Percentiles rank a stretch among this genome's conserved stretches.
phyloP scores from a whole-genome alignment of 192 early-diverging fungal genomes.

The Entomortierella chlamydospora region DNA sequence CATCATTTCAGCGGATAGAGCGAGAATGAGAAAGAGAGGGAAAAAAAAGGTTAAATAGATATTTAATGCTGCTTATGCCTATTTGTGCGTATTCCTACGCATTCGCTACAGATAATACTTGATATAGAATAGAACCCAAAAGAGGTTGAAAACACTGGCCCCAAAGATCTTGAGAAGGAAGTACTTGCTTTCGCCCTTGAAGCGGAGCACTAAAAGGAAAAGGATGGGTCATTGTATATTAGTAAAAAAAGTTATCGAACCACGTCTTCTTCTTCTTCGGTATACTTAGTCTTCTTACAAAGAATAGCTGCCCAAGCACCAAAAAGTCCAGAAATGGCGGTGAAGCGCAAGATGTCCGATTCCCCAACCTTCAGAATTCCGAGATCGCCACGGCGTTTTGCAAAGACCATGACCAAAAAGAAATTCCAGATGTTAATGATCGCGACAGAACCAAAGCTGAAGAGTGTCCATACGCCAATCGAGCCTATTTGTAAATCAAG shows the following conservation, averaged over 20 bases:
- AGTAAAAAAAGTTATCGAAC: background rate
- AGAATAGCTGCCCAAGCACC: conserved; percentile 38
- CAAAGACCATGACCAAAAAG: conserved; percentile 42
- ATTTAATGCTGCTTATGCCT: background rate
- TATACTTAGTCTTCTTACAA: conserved; percentile 49
- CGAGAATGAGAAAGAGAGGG: too few relatives aligned
- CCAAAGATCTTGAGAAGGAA: conserved; percentile 18
- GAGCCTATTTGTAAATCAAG: conserved; percentile 8
- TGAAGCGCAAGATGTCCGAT: conserved; percentile 29
- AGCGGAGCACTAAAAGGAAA: conserved; percentile 11
- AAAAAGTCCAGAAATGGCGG: conserved; percentile 30
- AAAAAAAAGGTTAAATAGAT: background rate
- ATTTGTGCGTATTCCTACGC: background rate
- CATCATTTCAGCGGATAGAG: too few relatives aligned
- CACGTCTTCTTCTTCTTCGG: background rate
- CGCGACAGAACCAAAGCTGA: conserved; percentile 20
- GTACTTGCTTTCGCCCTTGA: conserved; percentile 3
- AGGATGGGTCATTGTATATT: background rate
- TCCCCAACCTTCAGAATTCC: conserved; percentile 23
- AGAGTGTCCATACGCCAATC: conserved; percentile 29
- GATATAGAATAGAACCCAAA: conserved; percentile 26
- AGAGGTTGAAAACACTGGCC: conserved; percentile 19
- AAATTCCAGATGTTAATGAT: conserved; percentile 39
- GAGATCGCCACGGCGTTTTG: conserved; percentile 23
- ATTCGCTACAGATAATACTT: conserved; percentile 18